Conservation (phyloP, 352 stramenopile species). For the Globisporangium cylindrosporum region DNA sequence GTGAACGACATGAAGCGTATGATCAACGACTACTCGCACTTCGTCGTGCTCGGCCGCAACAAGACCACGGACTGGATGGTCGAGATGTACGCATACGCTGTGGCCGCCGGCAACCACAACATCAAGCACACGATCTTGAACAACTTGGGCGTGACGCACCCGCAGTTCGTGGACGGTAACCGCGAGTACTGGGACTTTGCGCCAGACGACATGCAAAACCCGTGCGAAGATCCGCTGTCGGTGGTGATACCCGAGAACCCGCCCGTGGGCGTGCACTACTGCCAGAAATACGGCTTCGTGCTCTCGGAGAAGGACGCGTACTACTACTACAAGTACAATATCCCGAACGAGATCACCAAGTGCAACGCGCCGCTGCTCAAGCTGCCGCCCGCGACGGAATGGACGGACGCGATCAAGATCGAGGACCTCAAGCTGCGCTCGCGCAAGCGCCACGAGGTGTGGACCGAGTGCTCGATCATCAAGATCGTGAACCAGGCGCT, state of each 20-base stretch:
- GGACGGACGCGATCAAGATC: slow-evolving; percentile 22
- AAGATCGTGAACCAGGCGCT: slow-evolving; percentile 47
- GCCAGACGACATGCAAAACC: slow-evolving; percentile 28
- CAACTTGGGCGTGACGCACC: slow-evolving; percentile 43
- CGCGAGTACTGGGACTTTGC: slow-evolving; percentile 52
- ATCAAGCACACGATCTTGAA: slow-evolving; percentile 58
- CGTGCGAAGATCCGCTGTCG: slow-evolving; percentile 27
- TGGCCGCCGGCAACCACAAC: slow-evolving; percentile 43
- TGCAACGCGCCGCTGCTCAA: slow-evolving; percentile 43
- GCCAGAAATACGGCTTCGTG: slow-evolving; percentile 47
- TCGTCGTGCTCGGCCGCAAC: slow-evolving; percentile 38
- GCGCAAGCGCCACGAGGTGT: slow-evolving; percentile 29
- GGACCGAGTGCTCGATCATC: slow-evolving; percentile 29
- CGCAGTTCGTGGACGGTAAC: slow-evolving; percentile 22
- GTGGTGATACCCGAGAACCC: slow-evolving; percentile 40
- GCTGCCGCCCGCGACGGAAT: slow-evolving; percentile 40
- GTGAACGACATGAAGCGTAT: slow-evolving; percentile 38
- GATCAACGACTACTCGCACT: slow-evolving; percentile 53
- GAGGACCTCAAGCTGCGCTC: slow-evolving; percentile 12
- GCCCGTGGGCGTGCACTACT: slow-evolving; percentile 53
- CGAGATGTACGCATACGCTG: slow-evolving; percentile 55
- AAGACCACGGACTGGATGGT: slow-evolving; percentile 43
- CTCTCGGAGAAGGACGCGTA: slow-evolving; percentile 37
- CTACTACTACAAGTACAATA: slow-evolving; percentile 57
- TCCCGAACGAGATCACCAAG: slow-evolving; percentile 42